phyloP scores from a whole-genome alignment of 106 monocot genomes.

The Apostasia ramifera region DNA sequence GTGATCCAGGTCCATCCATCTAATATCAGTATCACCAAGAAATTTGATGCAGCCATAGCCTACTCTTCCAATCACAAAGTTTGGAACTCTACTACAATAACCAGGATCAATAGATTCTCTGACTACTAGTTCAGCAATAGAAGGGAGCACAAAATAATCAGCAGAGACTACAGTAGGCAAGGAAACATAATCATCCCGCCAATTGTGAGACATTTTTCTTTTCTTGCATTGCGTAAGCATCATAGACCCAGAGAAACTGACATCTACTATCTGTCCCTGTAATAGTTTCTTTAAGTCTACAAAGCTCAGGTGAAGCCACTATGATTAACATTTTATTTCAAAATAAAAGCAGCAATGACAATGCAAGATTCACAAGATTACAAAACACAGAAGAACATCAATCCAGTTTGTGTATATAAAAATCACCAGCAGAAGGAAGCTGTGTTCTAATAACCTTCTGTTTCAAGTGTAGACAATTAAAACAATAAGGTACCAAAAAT shows the following conservation, averaged over 20 bases:
- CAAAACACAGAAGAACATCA: no score
- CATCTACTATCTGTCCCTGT: slow-evolving; percentile 2
- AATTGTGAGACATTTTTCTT: slow-evolving; percentile 1
- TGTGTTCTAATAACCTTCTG: no score
- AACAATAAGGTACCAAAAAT: no score
- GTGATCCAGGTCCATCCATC: slow-evolving; percentile 54
- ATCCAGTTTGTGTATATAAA: no score
- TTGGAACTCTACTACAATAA: slow-evolving; percentile 62
- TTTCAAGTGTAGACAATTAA: no score
- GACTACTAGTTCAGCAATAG: slow-evolving; percentile 45
- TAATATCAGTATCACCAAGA: slow-evolving; percentile 59
- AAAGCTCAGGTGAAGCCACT: background rate
- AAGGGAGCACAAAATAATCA: slow-evolving; percentile 66
- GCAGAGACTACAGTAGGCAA: slow-evolving; percentile 40
- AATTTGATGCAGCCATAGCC: slow-evolving; percentile 67
- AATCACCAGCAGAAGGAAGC: no score
- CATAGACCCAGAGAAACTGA: background rate
- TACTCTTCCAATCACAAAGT: slow-evolving; percentile 71
- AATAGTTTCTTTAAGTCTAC: background rate
- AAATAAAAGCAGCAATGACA: no score
- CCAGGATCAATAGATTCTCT: slow-evolving; percentile 50
- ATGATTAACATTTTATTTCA: background rate
- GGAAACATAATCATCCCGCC: slow-evolving; percentile 6
- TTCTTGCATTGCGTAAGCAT: slow-evolving; percentile 10
- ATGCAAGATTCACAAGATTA: no score